Percentiles rank a stretch among this genome's conserved stretches.
Evolutionary conservation across 129 eudicot genomes (phyloP).

Genomic region (Flaveria linearis): DNA sequence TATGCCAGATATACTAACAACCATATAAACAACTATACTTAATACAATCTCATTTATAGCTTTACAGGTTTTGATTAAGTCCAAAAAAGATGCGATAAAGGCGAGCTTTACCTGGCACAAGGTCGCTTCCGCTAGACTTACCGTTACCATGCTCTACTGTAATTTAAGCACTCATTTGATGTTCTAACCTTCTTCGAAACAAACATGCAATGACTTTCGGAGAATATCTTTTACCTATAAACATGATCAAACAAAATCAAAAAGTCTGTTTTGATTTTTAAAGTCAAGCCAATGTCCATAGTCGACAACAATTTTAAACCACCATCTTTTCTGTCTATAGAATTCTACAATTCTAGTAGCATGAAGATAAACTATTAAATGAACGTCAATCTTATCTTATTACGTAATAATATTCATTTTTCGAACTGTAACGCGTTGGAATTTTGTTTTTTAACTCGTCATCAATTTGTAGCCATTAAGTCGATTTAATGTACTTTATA

Average conservation of each 20-base stretch:
- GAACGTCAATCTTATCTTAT: conserved; percentile 1
- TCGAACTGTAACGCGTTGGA: conserved; percentile 10
- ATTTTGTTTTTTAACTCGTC: conserved; percentile 14
- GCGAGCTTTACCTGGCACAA: no score
- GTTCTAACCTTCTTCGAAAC: background rate
- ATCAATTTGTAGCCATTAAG: conserved; percentile 10
- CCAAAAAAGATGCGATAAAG: no score
- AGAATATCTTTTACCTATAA: background rate
- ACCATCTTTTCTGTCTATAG: background rate
- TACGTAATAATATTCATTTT: background rate
- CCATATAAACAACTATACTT: no score
- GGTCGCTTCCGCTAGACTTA: no score
- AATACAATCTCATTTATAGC: no score
- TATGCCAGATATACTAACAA: no score
- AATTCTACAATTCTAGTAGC: background rate
- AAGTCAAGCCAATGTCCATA: background rate
- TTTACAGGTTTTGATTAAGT: no score
- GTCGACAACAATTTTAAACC: background rate
- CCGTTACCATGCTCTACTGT: background rate
- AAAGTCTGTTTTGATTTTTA: background rate
- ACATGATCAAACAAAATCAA: background rate
- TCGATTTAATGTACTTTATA: conserved; percentile 4
- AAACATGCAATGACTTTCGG: background rate
- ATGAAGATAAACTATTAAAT: no score
- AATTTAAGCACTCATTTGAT: background rate